Evolutionary conservation across 1,139 yeast species (phyloP).

Genomic region (Zygosaccharomyces sapae): DNA sequence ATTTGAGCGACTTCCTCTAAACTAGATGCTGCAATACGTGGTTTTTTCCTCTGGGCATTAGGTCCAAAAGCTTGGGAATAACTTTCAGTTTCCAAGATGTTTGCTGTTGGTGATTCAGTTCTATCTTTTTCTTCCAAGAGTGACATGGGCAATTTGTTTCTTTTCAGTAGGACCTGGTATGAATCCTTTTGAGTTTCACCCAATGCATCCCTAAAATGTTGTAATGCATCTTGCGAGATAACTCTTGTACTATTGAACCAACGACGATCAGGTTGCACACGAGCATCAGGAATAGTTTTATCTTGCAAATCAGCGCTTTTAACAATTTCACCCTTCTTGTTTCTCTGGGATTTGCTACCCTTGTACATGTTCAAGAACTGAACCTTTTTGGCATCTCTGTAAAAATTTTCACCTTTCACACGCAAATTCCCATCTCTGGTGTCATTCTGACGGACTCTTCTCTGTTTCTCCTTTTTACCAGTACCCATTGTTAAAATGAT

Average conservation of each 20-base stretch:
- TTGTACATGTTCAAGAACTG: slow-evolving; percentile 89
- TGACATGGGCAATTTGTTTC: slow-evolving; percentile 96
- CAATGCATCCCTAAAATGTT: slow-evolving; percentile 91
- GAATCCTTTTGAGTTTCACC: slow-evolving; percentile 84
- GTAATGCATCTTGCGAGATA: slow-evolving; percentile 91
- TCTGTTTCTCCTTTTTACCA: slow-evolving; percentile 82
- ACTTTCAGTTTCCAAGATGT: slow-evolving; percentile 83
- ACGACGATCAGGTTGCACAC: slow-evolving; percentile 92
- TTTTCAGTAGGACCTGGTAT: slow-evolving; percentile 78
- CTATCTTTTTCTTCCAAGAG: slow-evolving; percentile 78
- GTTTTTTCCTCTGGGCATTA: slow-evolving; percentile 88
- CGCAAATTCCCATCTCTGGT: slow-evolving; percentile 85
- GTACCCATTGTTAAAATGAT: slow-evolving; percentile 67
- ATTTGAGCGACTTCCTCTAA: slow-evolving; percentile 71
- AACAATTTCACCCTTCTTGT: slow-evolving; percentile 81
- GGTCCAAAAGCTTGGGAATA: slow-evolving; percentile 87
- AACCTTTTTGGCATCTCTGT: slow-evolving; percentile 89
- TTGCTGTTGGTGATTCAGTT: slow-evolving; percentile 69
- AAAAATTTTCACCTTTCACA: slow-evolving; percentile 95
- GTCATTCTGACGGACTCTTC: slow-evolving; percentile 79
- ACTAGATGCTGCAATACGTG: slow-evolving; percentile 69
- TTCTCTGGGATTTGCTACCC: slow-evolving; percentile 81
- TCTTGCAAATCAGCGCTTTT: slow-evolving; percentile 87
- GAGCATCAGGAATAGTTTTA: slow-evolving; percentile 81
- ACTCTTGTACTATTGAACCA: slow-evolving; percentile 99